Evolutionary conservation across 345 rosid species (phyloP).

Genomic region (Syzygium oleosum): DNA sequence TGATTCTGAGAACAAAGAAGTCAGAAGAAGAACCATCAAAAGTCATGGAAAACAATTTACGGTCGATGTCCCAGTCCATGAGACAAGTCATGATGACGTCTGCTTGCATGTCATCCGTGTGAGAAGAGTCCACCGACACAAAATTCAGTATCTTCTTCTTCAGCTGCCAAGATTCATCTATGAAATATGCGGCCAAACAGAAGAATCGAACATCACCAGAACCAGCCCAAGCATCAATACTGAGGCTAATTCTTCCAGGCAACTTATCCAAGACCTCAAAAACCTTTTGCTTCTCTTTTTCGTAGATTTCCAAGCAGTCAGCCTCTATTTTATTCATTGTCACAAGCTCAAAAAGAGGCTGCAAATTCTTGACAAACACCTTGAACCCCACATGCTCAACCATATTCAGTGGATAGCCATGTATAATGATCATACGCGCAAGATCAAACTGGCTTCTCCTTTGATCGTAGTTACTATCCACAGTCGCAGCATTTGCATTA

Average conservation of each 20-base stretch:
- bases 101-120: slow-evolving; percentile 48
- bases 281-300: slow-evolving; percentile 57
- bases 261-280: slow-evolving; percentile 59
- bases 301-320: slow-evolving; percentile 69
- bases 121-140: slow-evolving; percentile 40
- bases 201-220: slow-evolving; percentile 40
- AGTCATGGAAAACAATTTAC: slow-evolving; percentile 60
- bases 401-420: slow-evolving; percentile 62
- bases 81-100: slow-evolving; percentile 55
- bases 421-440: slow-evolving; percentile 71
- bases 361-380: slow-evolving; percentile 58
- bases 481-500: slow-evolving; percentile 6
- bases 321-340: slow-evolving; percentile 48
- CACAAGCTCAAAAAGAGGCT: slow-evolving; percentile 61
- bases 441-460: slow-evolving; percentile 68
- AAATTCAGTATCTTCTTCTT: slow-evolving; percentile 54
- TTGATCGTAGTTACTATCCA: slow-evolving; percentile 36
- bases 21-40: slow-evolving; percentile 39
- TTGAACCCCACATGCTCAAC: slow-evolving; percentile 79
- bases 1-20: slow-evolving; percentile 38
- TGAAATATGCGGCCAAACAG: slow-evolving; percentile 51
- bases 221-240: slow-evolving; percentile 50
- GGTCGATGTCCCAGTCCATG: slow-evolving; percentile 86
- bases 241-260: slow-evolving; percentile 63
- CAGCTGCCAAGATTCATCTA: slow-evolving; percentile 61